Base-by-base conservation (phyloP, 257 asterid species). In the Dorcoceras hygrometricum region DNA sequence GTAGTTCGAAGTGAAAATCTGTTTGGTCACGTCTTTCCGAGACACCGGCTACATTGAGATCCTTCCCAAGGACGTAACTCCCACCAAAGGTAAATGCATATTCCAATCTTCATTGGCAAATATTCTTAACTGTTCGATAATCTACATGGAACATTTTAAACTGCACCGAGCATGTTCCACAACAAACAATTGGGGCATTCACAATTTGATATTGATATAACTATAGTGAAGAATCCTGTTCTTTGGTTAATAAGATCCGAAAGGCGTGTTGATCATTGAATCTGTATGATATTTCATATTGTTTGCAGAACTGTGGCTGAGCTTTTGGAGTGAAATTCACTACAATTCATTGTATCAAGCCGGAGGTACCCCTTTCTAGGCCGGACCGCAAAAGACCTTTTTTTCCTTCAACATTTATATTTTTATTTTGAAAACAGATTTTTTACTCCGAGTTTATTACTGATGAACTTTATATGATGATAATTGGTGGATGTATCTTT, bases 291-390 rank as follows among this genome's bases (percentile, higher is more conserved):
- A 34, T 39, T 69, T 25, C 23, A 59, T 2, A 20, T 39, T 39
- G n/a, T 12, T 39, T 39, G n/a, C 19, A 91, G 98, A 86, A 81
- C 57, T 89, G 72, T 92, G 98, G 97, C 86, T 92, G 79, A 92
- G 98, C 88, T 92, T 92, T 80, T 92, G 98, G 98, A 88, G 98
- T 16, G 98, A 92, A 74, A 84, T 92, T 51, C 98, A 92, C 79
- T 92, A 92, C 64, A 92, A 89, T 63, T 92, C 97, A 8, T 70
- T 92, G 63, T 85, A 92, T 69, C 96, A 84, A 83, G 75, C 73
- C 24, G 97, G 96, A 86, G 98, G 98, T 84, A 67, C 66, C 56
- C 28, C 16, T 20, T 50, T 59, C 59, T 53, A 27, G n/a, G n/a
- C n/a, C 53, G 50, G 23, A 25, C 24, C 57, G 10, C 50, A n/a